Percentiles rank a stretch among this genome's conserved stretches.
These are phyloP conservation scores for Trichoderma orchidacearum DNA, from an alignment of 495 filamentous ascomycete species.

Conservation along the genomic window DNA sequence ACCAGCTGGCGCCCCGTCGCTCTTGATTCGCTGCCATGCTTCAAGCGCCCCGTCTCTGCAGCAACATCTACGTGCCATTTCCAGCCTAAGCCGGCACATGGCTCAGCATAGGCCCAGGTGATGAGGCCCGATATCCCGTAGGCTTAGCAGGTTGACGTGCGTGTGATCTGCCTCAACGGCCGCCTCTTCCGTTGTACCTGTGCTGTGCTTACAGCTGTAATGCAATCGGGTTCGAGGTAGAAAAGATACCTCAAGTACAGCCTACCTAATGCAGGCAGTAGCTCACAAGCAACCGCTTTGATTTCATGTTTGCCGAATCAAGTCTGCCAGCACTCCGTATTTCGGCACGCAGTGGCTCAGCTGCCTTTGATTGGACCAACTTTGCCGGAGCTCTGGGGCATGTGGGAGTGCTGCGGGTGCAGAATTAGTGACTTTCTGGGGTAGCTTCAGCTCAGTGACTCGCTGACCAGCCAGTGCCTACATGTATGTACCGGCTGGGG, in stretches of 20 bases:
- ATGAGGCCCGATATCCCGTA: not conserved
- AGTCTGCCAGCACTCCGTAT: too few species aligned
- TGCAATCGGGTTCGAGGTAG: too few species aligned
- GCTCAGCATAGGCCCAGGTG: not conserved
- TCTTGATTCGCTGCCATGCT: not conserved
- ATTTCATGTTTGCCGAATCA: too few species aligned
- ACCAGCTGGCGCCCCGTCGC: too few species aligned
- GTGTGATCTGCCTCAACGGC: not conserved
- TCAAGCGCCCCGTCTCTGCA: not conserved
- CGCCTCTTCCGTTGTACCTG: not conserved
- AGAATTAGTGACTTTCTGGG: not conserved
- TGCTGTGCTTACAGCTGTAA: too few species aligned
- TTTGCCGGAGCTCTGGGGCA: not conserved
- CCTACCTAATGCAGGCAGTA: too few species aligned
- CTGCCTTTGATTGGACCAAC: not conserved
- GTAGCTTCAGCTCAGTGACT: not conserved
- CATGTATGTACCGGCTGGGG: too few species aligned
- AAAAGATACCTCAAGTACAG: too few species aligned
- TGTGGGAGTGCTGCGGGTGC: not conserved
- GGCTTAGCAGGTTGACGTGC: too few species aligned
- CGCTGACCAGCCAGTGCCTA: not conserved
- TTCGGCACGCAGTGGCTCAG: not conserved
- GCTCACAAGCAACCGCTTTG: too few species aligned
- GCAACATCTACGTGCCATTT: not conserved
- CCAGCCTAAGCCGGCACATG: not conserved